Evolutionary conservation across 805 yeast species (phyloP).

Genomic region (Spathaspora sp.): DNA sequence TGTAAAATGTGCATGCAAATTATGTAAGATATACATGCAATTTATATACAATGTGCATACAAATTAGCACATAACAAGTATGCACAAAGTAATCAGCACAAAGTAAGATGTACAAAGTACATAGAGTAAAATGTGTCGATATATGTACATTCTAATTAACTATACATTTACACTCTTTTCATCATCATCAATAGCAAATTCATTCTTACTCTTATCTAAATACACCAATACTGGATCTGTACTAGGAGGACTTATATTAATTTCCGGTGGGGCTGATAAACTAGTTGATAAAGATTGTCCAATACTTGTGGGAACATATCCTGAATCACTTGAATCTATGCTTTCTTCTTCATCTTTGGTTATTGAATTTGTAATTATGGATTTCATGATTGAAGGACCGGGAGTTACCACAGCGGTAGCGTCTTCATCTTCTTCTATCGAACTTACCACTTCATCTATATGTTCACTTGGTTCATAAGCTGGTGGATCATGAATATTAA

Average conservation of each 20-base stretch:
- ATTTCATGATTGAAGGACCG: conserved; percentile 3
- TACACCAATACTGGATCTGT: too few relatives aligned
- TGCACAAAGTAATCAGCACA: too few relatives aligned
- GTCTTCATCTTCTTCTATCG: not conserved
- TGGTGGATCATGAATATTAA: conserved; percentile 19
- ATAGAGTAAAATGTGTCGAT: too few relatives aligned
- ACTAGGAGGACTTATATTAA: not conserved
- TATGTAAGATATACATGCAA: too few relatives aligned
- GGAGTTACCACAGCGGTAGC: not conserved
- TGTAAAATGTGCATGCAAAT: too few relatives aligned
- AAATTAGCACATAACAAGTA: too few relatives aligned
- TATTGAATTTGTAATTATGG: conserved; percentile 5
- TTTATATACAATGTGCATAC: too few relatives aligned
- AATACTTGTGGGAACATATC: not conserved
- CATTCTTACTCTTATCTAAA: not conserved
- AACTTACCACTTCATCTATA: not conserved
- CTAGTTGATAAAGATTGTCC: not conserved
- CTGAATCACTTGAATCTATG: not conserved
- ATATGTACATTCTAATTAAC: too few relatives aligned
- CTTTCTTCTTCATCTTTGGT: conserved; percentile 1
- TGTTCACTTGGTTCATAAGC: conserved; percentile 20
- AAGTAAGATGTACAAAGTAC: too few relatives aligned
- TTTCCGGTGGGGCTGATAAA: not conserved
- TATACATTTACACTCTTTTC: not conserved
- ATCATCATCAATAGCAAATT: not conserved